phyloP scores from a whole-genome alignment of 2,329 filamentous ascomycete genomes.

The Dichotomopilus funicola region DNA sequence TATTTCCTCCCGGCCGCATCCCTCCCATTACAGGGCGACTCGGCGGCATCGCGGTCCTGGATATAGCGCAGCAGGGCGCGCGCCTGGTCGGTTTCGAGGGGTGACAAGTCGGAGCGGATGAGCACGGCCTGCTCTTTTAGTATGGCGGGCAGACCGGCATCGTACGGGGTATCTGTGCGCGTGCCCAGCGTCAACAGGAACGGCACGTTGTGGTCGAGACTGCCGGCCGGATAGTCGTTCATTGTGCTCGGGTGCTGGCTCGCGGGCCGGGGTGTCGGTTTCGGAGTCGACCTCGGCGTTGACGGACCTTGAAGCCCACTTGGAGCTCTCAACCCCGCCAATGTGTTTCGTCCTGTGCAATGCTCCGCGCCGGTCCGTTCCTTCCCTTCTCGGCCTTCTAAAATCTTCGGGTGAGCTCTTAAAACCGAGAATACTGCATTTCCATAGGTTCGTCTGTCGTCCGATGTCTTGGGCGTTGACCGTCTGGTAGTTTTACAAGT shows the following conservation, averaged over 20 bases:
- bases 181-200: conserved; percentile 78
- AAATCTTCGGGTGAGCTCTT: too few relatives aligned
- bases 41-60: conserved; percentile 55
- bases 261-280: background rate
- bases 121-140: conserved; percentile 53
- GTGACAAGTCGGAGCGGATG: conserved; percentile 65
- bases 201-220: conserved; percentile 81
- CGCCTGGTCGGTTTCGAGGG: conserved; percentile 59
- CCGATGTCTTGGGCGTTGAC: too few relatives aligned
- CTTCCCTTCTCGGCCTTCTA: too few relatives aligned
- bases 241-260: conserved; percentile 37
- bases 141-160: conserved; percentile 40
- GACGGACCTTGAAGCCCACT: background rate
- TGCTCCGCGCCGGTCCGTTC: too few relatives aligned
- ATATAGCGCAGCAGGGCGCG: conserved; percentile 61
- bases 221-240: conserved; percentile 74
- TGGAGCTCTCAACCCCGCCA: background rate
- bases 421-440: too few relatives aligned
- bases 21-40: conserved; percentile 61
- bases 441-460: too few relatives aligned
- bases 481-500: too few relatives aligned
- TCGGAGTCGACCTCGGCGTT: background rate
- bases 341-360: too few relatives aligned
- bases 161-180: conserved; percentile 34
- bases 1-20: conserved; percentile 41